A percentile compares a stretch with the other conserved stretches of the same genome.
These are phyloP conservation scores for Paecilomyces sp. DNA, from an alignment of 2,329 filamentous ascomycete genomes.

Conservation along the genomic window DNA sequence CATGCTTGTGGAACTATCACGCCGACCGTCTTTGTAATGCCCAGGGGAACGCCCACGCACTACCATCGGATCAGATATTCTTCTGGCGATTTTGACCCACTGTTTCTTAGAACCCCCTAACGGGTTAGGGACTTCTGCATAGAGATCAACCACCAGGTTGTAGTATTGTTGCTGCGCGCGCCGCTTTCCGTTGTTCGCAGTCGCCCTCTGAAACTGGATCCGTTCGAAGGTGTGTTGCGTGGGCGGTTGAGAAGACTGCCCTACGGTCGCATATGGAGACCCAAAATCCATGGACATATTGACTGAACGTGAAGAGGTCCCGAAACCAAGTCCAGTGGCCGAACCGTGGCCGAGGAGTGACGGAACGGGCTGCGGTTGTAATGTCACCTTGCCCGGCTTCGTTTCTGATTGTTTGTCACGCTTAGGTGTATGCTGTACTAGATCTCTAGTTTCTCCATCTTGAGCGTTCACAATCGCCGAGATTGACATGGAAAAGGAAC, in stretches of 20 bases:
- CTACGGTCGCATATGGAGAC: slow-evolving; percentile 19
- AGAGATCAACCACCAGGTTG: slow-evolving; percentile 80
- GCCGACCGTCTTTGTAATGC: slow-evolving; percentile 66
- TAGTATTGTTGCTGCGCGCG: slow-evolving; percentile 89
- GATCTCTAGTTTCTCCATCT: slow-evolving; percentile 67
- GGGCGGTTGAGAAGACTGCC: slow-evolving; percentile 29
- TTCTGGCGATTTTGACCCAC: slow-evolving; percentile 64
- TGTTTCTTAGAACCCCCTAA: slow-evolving; percentile 40
- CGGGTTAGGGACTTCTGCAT: slow-evolving; percentile 56
- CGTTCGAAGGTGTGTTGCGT: slow-evolving; percentile 67
- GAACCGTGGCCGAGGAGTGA: slow-evolving; percentile 24
- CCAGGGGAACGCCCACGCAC: slow-evolving; percentile 79
- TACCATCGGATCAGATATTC: slow-evolving; percentile 73
- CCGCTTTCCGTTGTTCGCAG: slow-evolving; percentile 87
- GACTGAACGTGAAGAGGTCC: slow-evolving; percentile 15
- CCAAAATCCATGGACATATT: slow-evolving; percentile 28
- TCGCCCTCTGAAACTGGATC: slow-evolving; percentile 91
- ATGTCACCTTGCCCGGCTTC: slow-evolving; percentile 61
- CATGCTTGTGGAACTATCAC: slow-evolving; percentile 63
- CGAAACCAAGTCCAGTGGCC: slow-evolving; percentile 17
- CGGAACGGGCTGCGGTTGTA: slow-evolving; percentile 60
- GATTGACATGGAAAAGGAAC: slow-evolving; percentile 74
- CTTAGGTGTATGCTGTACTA: slow-evolving; percentile 88
- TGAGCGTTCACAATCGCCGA: slow-evolving; percentile 74
- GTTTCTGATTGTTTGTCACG: slow-evolving; percentile 78